Percentiles rank a stretch among this genome's conserved stretches.
Evolutionary conservation across 129 eudicot genomes (phyloP).

Genomic region (Flaveria bidentis): DNA sequence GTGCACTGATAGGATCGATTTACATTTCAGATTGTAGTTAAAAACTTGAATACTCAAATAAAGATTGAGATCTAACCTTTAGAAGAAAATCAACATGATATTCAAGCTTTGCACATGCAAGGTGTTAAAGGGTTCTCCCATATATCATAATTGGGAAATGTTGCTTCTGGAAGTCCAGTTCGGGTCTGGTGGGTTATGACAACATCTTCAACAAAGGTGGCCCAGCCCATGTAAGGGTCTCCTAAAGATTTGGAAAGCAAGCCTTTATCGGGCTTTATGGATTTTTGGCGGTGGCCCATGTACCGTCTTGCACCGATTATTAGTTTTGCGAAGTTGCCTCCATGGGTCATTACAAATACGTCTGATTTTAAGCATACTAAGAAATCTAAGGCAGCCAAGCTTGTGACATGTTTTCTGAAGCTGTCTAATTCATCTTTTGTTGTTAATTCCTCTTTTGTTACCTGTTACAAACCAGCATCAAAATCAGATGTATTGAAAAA

Average conservation of each 20-base stretch:
- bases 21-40: slow-evolving; percentile 15
- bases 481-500: background rate
- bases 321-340: slow-evolving; percentile 91
- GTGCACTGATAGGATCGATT: background rate
- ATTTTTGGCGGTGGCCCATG: slow-evolving; percentile 80
- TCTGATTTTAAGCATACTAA: slow-evolving; percentile 92
- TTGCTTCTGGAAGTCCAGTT: slow-evolving; percentile 87
- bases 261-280: slow-evolving; percentile 95
- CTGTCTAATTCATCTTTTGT: slow-evolving; percentile 78
- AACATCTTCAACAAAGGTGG: slow-evolving; percentile 90
- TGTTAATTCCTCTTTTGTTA: slow-evolving; percentile 89
- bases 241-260: slow-evolving; percentile 90
- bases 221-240: slow-evolving; percentile 99
- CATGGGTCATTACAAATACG: slow-evolving; percentile 98
- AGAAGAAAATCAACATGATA: background rate
- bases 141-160: slow-evolving; percentile 90
- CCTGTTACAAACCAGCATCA: slow-evolving; percentile 46
- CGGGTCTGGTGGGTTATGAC: slow-evolving; percentile 90
- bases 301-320: slow-evolving; percentile 81
- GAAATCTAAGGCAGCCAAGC: slow-evolving; percentile 96
- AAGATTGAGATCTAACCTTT: slow-evolving; percentile 14
- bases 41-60: slow-evolving; percentile 13
- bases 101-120: slow-evolving; percentile 95
- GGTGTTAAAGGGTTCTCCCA: slow-evolving; percentile 99
- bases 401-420: slow-evolving; percentile 91